A percentile compares a stretch with the other conserved stretches of the same genome.
Evolutionary conservation across 163 green algal genomes (phyloP).

Genomic region (Scenedesmus sp.): DNA sequence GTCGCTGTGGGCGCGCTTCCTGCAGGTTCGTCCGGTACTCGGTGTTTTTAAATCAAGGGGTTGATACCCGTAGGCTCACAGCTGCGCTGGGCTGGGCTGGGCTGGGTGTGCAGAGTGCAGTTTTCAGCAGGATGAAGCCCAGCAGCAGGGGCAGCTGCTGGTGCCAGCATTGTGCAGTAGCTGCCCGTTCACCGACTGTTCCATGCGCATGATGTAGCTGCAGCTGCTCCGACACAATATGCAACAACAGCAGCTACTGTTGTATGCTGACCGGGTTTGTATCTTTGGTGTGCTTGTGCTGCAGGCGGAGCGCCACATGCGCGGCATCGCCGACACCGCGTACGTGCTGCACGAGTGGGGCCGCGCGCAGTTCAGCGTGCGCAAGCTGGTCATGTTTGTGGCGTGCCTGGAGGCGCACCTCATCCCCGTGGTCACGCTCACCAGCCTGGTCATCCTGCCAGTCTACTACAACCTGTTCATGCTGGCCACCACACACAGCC

Average conservation of each 20-base stretch:
- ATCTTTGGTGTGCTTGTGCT: not conserved
- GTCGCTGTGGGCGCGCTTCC: slow-evolving; percentile 33
- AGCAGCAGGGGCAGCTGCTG: not conserved
- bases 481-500: slow-evolving; percentile 19
- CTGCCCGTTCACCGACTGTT: not conserved
- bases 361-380: not conserved
- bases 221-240: not conserved
- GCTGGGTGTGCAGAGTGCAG: not conserved
- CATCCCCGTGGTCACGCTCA: slow-evolving; percentile 43
- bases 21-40: slow-evolving; percentile 24
- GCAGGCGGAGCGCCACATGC: slow-evolving; percentile 57
- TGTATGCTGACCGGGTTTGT: not conserved
- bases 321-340: slow-evolving; percentile 52
- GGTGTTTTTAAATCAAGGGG: too few species aligned
- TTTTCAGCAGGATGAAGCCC: not conserved
- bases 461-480: slow-evolving; percentile 53
- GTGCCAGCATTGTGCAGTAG: not conserved
- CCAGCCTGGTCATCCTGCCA: slow-evolving; percentile 45
- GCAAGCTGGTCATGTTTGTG: slow-evolving; percentile 38
- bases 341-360: slow-evolving; percentile 44
- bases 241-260: not conserved
- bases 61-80: not conserved
- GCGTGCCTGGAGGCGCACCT: slow-evolving; percentile 53
- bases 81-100: not conserved
- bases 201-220: not conserved